Percentiles rank a stretch among this genome's conserved stretches.
Evolutionary conservation across 2,329 filamentous ascomycete genomes (phyloP).

Genomic region (Ceratocystis alfenasii): DNA sequence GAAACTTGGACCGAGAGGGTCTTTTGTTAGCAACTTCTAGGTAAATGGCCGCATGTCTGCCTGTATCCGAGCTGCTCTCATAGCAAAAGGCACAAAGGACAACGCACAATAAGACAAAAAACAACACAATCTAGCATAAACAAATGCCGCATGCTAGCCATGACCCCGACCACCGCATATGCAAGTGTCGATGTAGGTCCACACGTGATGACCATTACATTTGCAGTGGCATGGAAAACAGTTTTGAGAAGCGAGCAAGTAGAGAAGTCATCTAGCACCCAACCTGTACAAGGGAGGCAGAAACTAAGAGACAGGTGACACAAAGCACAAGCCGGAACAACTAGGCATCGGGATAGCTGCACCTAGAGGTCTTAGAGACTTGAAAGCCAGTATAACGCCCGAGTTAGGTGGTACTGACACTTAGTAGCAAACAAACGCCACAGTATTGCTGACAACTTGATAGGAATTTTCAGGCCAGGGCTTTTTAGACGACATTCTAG

Average conservation of each 20-base stretch:
- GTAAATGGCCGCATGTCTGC: neutral
- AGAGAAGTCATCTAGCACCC: neutral
- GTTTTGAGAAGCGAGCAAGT: slow-evolving; percentile 8
- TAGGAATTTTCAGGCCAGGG: too few species aligned
- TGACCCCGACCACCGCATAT: neutral
- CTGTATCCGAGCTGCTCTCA: neutral
- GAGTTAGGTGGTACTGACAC: neutral
- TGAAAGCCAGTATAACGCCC: slow-evolving; percentile 1
- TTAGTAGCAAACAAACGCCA: neutral
- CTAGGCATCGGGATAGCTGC: neutral
- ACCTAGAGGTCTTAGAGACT: neutral
- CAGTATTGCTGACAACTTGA: neutral
- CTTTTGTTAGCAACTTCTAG: neutral
- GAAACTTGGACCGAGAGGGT: slow-evolving; percentile 1
- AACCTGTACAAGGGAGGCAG: neutral
- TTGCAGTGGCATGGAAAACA: neutral
- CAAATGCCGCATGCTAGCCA: neutral
- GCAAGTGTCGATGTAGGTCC: neutral
- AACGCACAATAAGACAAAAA: neutral
- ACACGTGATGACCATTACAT: neutral
- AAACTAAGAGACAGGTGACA: neutral
- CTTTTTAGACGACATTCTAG: too few species aligned
- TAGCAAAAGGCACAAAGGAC: neutral
- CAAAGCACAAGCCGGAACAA: neutral
- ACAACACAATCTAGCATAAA: neutral